Percentiles rank a stretch among this genome's conserved stretches.
Evolutionary conservation across 1,284 basidiomycete genomes (phyloP).

Genomic region (Peniophora sp.): DNA sequence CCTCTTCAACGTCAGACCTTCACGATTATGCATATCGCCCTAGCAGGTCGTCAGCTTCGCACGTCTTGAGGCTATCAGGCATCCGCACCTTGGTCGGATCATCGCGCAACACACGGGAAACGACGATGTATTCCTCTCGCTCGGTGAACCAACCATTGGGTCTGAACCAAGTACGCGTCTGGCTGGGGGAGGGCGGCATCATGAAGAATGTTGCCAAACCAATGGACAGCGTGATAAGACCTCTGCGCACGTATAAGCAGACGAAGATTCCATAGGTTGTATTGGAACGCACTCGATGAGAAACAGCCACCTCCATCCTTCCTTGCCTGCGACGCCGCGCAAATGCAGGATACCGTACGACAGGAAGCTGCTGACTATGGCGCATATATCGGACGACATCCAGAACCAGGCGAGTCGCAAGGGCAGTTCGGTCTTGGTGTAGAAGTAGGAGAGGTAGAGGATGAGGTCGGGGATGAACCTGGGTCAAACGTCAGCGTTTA

Average conservation of each 20-base stretch:
- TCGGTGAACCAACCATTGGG: constrained; percentile 67
- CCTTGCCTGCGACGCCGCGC: constrained; percentile 44
- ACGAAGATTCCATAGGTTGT: background rate
- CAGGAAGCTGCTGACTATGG: constrained; percentile 52
- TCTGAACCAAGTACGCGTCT: constrained; percentile 60
- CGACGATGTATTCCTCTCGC: constrained; percentile 45
- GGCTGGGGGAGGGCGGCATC: constrained; percentile 65
- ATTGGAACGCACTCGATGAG: constrained; percentile 38
- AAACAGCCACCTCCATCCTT: constrained; percentile 56
- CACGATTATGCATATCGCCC: constrained; percentile 74
- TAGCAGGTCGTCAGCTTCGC: constrained; percentile 9
- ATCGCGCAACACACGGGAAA: constrained; percentile 56
- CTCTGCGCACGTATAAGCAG: constrained; percentile 20
- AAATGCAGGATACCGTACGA: constrained; percentile 59
- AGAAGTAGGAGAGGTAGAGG: constrained; percentile 65
- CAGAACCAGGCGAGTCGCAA: constrained; percentile 62
- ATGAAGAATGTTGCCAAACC: constrained; percentile 59
- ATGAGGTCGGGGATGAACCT: constrained; percentile 60
- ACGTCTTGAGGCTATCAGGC: background rate
- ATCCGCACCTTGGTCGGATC: constrained; percentile 51
- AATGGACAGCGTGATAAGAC: constrained; percentile 42
- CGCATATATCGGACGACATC: constrained; percentile 49
- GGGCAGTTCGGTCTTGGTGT: constrained; percentile 61
- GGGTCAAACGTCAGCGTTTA: constrained; percentile 20
- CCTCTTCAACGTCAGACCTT: constrained; percentile 47